These are phyloP conservation scores for Rhizophagus clarus DNA, from an alignment of 192 early-diverging fungal genomes.

Conservation along the genomic window DNA sequence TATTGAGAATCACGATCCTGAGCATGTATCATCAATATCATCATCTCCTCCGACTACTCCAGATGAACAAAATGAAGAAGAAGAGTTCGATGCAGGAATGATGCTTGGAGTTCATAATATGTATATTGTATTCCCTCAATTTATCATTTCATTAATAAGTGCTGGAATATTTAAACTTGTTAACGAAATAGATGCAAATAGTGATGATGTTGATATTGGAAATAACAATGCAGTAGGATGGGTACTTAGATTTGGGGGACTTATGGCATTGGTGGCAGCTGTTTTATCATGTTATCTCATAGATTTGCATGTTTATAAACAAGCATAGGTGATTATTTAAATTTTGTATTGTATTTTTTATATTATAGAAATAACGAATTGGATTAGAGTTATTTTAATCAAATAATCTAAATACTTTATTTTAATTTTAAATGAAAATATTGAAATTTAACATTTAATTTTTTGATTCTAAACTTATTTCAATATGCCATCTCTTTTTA, in stretches of 20 bases:
- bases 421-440: no score
- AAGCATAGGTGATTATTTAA: neutral
- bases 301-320: neutral
- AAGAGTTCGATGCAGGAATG: constrained; percentile 58
- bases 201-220: neutral
- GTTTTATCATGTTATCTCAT: constrained; percentile 48
- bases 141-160: constrained; percentile 74
- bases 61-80: neutral
- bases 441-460: no score
- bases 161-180: constrained; percentile 27
- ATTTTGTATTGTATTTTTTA: constrained; percentile 1
- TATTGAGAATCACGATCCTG: constrained; percentile 8
- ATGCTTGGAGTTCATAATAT: constrained; percentile 95
- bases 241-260: constrained; percentile 71
- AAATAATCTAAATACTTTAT: no score
- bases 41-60: neutral
- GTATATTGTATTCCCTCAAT: constrained; percentile 93
- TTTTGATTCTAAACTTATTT: no score
- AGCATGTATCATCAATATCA: constrained; percentile 13
- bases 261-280: constrained; percentile 69
- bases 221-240: constrained; percentile 58
- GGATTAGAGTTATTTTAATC: no score
- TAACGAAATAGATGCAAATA: constrained; percentile 20
- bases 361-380: neutral
- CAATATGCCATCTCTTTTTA: no score